Evolutionary conservation across 169 alveolate genomes (phyloP).

Genomic region (Plasmodium yoelii): DNA sequence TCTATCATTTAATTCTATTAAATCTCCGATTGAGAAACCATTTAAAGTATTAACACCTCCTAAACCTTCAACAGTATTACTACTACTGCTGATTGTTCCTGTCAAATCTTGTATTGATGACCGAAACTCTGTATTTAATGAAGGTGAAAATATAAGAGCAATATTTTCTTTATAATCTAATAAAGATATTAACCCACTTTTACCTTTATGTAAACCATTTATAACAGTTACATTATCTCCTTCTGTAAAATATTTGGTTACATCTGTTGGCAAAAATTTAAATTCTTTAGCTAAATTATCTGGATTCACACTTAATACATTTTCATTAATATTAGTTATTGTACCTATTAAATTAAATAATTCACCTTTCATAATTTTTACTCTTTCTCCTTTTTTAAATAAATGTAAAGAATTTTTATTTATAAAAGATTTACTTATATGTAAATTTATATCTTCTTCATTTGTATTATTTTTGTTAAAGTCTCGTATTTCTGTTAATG

Average conservation of each 20-base stretch:
- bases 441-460: conserved; percentile 78
- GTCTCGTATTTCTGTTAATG: conserved; percentile 85
- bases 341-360: conserved; percentile 84
- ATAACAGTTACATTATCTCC: conserved; percentile 89
- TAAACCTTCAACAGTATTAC: conserved; percentile 66
- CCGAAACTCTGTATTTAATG: conserved; percentile 81
- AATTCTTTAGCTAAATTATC: conserved; percentile 84
- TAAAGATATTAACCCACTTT: conserved; percentile 86
- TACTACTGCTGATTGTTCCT: conserved; percentile 27
- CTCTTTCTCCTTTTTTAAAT: conserved; percentile 87
- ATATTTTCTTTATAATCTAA: conserved; percentile 81
- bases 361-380: conserved; percentile 87
- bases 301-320: conserved; percentile 85
- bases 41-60: conserved; percentile 81
- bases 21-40: conserved; percentile 87
- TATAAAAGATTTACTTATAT: conserved; percentile 75
- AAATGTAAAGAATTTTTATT: conserved; percentile 78
- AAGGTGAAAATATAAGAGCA: conserved; percentile 86
- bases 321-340: conserved; percentile 80
- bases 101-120: conserved; percentile 80
- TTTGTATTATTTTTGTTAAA: conserved; percentile 78
- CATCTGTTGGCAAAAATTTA: conserved; percentile 79
- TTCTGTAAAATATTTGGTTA: conserved; percentile 85
- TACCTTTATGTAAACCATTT: conserved; percentile 88
- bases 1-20: conserved; percentile 86